phyloP scores from a whole-genome alignment of 305 asterid genomes.

The Fraxinus velutina region DNA sequence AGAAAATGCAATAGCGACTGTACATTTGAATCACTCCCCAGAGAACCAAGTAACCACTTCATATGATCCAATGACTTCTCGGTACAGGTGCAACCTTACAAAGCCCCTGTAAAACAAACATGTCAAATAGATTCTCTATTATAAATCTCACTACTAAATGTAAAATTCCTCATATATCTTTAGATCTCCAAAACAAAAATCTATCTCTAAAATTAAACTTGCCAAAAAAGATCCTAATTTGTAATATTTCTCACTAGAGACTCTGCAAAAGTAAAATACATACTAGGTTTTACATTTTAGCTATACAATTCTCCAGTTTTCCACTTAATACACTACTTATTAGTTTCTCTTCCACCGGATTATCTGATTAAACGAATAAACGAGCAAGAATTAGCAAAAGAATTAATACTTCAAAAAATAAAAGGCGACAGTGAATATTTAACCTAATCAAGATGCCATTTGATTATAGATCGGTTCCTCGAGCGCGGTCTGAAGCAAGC shows the following conservation, averaged over 20 bases:
- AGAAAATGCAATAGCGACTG: conserved; percentile 32
- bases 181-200: not conserved
- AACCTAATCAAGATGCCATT: not conserved
- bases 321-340: not conserved
- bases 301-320: not conserved
- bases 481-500: not conserved
- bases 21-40: conserved; percentile 36
- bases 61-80: conserved; percentile 39
- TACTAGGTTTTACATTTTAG: not conserved
- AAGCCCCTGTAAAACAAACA: conserved; percentile 29
- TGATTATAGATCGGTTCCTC: not conserved
- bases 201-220: not conserved
- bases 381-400: not conserved
- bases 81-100: conserved; percentile 21
- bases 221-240: not conserved
- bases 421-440: not conserved
- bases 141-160: not conserved
- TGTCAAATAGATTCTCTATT: not conserved
- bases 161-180: not conserved
- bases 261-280: not conserved
- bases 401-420: not conserved
- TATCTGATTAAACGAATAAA: not conserved
- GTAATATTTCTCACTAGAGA: not conserved
- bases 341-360: not conserved
- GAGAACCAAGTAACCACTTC: conserved; percentile 36